A percentile compares a stretch with the other conserved stretches of the same genome.
These are phyloP conservation scores for Aegilops speltoides DNA, from an alignment of 176 grass and related monocot species.

Conservation along the genomic window DNA sequence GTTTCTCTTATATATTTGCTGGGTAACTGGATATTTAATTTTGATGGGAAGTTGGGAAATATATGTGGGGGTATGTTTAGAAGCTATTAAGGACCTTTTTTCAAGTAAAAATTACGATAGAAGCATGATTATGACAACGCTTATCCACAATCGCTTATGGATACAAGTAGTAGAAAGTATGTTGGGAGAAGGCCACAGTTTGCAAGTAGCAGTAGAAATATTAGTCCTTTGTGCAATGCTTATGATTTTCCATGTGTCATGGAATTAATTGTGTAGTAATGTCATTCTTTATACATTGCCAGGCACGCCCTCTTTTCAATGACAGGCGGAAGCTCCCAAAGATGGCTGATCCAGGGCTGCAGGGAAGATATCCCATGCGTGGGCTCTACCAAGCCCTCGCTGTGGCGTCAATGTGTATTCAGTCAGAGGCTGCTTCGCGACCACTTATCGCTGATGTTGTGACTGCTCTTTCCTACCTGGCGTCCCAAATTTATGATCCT, in stretches of 20 bases:
- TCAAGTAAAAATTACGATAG: neutral
- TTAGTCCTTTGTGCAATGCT: neutral
- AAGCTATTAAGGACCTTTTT: neutral
- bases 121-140: neutral
- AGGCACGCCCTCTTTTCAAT: conserved; percentile 83
- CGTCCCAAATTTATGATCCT: conserved; percentile 59
- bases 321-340: conserved; percentile 73
- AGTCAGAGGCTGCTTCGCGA: conserved; percentile 68
- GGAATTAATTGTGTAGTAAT: neutral
- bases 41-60: too few relatives aligned
- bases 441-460: conserved; percentile 79
- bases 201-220: too few relatives aligned
- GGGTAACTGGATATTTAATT: neutral
- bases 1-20: neutral
- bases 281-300: conserved; percentile 1
- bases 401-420: conserved; percentile 93
- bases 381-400: conserved; percentile 79
- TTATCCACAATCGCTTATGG: neutral
- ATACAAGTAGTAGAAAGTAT: neutral
- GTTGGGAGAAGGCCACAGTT: neutral
- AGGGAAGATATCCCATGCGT: conserved; percentile 65
- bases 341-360: conserved; percentile 75
- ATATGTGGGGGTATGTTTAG: neutral
- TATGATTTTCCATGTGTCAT: conserved; percentile 7
- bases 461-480: conserved; percentile 78